A percentile compares a stretch with the other conserved stretches of the same genome.
phyloP scores from a whole-genome alignment of 192 early-diverging fungal species.

The Chytriomyces sp. region DNA sequence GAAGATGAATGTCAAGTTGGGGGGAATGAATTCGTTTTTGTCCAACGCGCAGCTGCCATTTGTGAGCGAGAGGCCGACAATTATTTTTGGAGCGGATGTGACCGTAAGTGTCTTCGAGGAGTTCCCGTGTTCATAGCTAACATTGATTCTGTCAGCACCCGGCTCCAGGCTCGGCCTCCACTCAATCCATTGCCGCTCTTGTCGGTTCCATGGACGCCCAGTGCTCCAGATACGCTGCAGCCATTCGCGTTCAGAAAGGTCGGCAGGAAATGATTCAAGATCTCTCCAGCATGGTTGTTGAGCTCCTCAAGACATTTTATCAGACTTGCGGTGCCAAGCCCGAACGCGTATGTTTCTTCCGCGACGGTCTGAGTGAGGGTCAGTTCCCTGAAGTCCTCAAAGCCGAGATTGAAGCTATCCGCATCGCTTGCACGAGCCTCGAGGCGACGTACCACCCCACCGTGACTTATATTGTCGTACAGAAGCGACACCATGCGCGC shows the following conservation, averaged over 20 bases:
- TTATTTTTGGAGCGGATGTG: slow-evolving; percentile 90
- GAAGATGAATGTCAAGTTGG: slow-evolving; percentile 93
- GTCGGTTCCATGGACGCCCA: slow-evolving; percentile 66
- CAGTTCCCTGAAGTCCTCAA: slow-evolving; percentile 79
- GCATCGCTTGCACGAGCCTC: slow-evolving; percentile 59
- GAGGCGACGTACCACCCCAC: slow-evolving; percentile 72
- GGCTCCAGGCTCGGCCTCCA: slow-evolving; percentile 54
- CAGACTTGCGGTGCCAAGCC: slow-evolving; percentile 60
- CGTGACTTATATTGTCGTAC: slow-evolving; percentile 82
- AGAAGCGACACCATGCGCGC: slow-evolving; percentile 88
- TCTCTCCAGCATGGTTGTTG: slow-evolving; percentile 54
- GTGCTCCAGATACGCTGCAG: slow-evolving; percentile 58
- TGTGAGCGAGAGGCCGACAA: slow-evolving; percentile 70
- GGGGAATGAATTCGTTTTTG: slow-evolving; percentile 83
- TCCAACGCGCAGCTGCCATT: slow-evolving; percentile 65
- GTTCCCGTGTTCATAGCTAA: background rate
- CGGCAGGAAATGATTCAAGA: slow-evolving; percentile 57
- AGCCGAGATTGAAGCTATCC: slow-evolving; percentile 75
- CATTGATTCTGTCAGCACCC: slow-evolving; percentile 40
- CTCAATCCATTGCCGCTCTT: slow-evolving; percentile 60
- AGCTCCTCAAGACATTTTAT: slow-evolving; percentile 60
- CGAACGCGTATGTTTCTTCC: slow-evolving; percentile 62
- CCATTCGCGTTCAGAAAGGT: slow-evolving; percentile 55
- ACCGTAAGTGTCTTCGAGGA: slow-evolving; percentile 47
- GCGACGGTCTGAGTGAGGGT: slow-evolving; percentile 83